These are phyloP conservation scores for Podaxis mareebaensis DNA, from an alignment of 768 basidiomycete species.

Conservation along the genomic window DNA sequence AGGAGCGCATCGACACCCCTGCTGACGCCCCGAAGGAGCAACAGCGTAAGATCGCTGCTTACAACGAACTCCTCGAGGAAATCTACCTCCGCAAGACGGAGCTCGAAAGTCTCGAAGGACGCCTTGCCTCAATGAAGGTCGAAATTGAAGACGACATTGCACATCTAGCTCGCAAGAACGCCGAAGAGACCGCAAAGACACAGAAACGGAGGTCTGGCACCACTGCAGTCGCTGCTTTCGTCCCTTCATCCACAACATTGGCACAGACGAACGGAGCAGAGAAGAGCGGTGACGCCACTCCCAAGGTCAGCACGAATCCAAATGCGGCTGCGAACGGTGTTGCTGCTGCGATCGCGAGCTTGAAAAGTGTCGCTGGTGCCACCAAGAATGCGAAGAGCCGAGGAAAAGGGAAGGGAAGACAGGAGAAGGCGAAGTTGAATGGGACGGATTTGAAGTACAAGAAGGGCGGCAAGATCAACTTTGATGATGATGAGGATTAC, in stretches of 20 bases:
- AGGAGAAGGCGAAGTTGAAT: constrained; percentile 11
- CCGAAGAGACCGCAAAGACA: background rate
- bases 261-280: background rate
- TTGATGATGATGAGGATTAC: background rate
- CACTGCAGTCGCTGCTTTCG: constrained; percentile 6
- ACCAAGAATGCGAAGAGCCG: constrained; percentile 9
- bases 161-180: constrained; percentile 9
- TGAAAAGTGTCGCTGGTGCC: constrained; percentile 5
- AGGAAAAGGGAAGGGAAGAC: constrained; percentile 13
- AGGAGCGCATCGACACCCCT: constrained; percentile 32
- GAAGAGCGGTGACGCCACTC: background rate
- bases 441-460: background rate
- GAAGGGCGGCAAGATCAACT: background rate
- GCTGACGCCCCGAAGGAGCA: constrained; percentile 27
- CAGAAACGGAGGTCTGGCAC: constrained; percentile 3
- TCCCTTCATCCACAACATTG: background rate
- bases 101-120: constrained; percentile 30
- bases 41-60: constrained; percentile 30
- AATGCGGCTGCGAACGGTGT: constrained; percentile 5
- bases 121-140: constrained; percentile 31
- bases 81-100: constrained; percentile 36
- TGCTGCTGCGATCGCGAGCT: background rate
- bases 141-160: constrained; percentile 32
- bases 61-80: constrained; percentile 36
- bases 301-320: constrained; percentile 11